Evolutionary conservation across 2,329 filamentous ascomycete species (phyloP).

Genomic region (Anthostomella pinea): DNA sequence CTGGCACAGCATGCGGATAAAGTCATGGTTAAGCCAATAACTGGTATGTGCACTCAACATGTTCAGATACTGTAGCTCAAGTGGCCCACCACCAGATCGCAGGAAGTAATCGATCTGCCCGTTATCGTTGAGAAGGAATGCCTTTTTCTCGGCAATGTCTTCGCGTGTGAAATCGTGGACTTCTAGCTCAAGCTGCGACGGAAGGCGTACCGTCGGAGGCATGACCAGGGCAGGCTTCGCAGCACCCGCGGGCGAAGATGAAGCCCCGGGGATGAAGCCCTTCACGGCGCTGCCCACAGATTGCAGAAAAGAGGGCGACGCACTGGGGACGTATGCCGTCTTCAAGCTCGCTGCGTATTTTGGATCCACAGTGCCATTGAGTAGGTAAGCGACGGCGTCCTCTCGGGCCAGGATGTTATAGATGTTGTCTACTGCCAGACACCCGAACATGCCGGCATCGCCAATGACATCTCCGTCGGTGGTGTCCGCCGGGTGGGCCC

Average conservation of each 20-base stretch:
- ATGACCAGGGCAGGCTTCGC: slow-evolving; percentile 27
- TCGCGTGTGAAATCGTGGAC: slow-evolving; percentile 93
- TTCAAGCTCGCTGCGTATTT: slow-evolving; percentile 75
- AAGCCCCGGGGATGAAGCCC: slow-evolving; percentile 56
- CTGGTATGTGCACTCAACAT: slow-evolving; percentile 95
- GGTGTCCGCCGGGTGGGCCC: slow-evolving; percentile 62
- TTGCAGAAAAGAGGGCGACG: slow-evolving; percentile 62
- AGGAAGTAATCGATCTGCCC: slow-evolving; percentile 93
- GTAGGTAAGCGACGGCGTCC: slow-evolving; percentile 80
- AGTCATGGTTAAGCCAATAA: slow-evolving; percentile 86
- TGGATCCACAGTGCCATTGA: slow-evolving; percentile 86
- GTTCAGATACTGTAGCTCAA: slow-evolving; percentile 95
- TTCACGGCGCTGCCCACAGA: slow-evolving; percentile 62
- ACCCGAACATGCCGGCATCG: slow-evolving; percentile 79
- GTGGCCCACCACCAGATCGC: slow-evolving; percentile 75
- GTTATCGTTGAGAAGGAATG: slow-evolving; percentile 88
- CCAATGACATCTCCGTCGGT: slow-evolving; percentile 63
- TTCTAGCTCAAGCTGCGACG: slow-evolving; percentile 80
- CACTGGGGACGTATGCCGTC: slow-evolving; percentile 74
- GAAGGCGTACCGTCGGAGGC: slow-evolving; percentile 47
- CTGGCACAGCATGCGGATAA: slow-evolving; percentile 84
- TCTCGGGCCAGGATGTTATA: slow-evolving; percentile 82
- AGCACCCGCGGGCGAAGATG: slow-evolving; percentile 27
- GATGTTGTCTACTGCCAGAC: slow-evolving; percentile 89
- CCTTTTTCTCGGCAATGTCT: slow-evolving; percentile 86